Evolutionary conservation across 352 stramenopile species (phyloP), one percentile per base, ranked within the genome.

Genomic region (Phytophthora citrophthora): DNA sequence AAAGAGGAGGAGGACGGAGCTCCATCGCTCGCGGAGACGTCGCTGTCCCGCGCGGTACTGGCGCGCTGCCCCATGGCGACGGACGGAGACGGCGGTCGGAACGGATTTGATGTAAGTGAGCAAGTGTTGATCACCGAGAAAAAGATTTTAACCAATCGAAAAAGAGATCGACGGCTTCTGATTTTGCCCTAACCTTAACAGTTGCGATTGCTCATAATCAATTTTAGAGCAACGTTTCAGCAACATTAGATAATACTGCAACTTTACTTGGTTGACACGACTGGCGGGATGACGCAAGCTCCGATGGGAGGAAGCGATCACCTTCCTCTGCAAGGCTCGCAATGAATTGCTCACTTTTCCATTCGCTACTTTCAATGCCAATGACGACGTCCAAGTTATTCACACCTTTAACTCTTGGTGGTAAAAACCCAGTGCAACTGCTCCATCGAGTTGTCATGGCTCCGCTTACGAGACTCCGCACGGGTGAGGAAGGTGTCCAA

Each of bases 371-470:
- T 20, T 3, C 5, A 20, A 24, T 18, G 10, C 29, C 38, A 32
- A 61, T 59, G 24, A 67, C 50, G 20, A 70, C 61, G 15, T 41
- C 36, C 44, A 86, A 85, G 72, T 80, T 90, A 3, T 90, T 92
- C 65, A 79, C 80, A 44, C 74, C 79, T 3, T 41, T 91, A 15
- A 88, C 69, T 9, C 68, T 91, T 18, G 83, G 81, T 24, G 78
- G 77, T 60, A 82, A 82, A 29, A 45, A 85, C 45, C 74, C 70
- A 12, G 48, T 87, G 5, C 58, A 77, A 53, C 66, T 92, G 31
- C 63, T 83, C 49, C 81, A 93, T 53, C 79, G 83, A 62, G 68
- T 93, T 24, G 80, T 84, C 10, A 86, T 93, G 77, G 83, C 83
- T 38, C 83, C 83, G 12, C 68, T 93, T 29, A 93, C 81, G 49